Conservation (phyloP, 2,329 filamentous ascomycete species). For the Hymenotorrendiella dingleyae region DNA sequence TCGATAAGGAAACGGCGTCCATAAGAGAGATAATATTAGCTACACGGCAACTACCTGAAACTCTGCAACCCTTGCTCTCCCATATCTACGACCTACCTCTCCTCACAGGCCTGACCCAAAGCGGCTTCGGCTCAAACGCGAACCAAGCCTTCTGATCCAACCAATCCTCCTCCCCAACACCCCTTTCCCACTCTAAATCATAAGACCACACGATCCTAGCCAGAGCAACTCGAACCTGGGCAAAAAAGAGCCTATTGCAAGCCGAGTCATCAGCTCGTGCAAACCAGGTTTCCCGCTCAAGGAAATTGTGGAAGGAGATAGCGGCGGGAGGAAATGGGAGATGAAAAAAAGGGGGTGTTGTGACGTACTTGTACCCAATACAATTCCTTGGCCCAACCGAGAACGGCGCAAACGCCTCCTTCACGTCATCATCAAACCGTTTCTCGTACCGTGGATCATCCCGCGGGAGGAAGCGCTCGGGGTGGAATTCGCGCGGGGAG, state of each 20-base stretch:
- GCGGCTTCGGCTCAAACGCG: background rate
- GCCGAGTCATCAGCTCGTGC: background rate
- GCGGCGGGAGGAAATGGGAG: background rate
- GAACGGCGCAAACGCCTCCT: constrained; percentile 4
- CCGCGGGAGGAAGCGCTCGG: constrained; percentile 5
- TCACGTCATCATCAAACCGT: background rate
- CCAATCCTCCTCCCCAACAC: background rate
- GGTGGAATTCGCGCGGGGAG: constrained; percentile 3
- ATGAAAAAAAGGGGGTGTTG: background rate
- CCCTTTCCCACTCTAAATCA: background rate
- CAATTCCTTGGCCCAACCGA: constrained; percentile 6
- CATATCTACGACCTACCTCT: background rate
- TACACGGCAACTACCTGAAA: too few species aligned
- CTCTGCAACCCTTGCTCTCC: background rate
- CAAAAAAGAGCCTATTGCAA: background rate
- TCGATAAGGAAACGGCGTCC: too few species aligned
- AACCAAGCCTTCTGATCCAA: constrained; percentile 1
- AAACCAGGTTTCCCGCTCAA: too few species aligned
- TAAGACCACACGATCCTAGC: background rate
- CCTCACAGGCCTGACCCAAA: background rate
- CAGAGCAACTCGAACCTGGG: background rate
- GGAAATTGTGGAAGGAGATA: background rate
- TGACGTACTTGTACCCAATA: constrained; percentile 2
- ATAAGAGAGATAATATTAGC: too few species aligned
- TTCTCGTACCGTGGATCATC: background rate